A percentile compares a stretch with the other conserved stretches of the same genome.
Conservation (phyloP, 306 rosid species). For the Cajanus cajan region DNA sequence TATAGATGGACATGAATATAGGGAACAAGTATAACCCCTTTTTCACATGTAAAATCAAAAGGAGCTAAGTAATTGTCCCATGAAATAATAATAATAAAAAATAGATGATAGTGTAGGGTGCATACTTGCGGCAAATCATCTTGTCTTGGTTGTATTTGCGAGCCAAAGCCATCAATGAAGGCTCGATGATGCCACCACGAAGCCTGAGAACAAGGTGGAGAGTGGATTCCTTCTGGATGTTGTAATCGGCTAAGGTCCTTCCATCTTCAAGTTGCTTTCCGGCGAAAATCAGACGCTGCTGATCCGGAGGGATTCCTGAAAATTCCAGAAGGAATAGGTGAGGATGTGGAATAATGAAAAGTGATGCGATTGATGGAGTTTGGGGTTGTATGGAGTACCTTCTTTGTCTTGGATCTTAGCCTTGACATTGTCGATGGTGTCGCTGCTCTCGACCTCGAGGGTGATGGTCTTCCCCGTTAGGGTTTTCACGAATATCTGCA, state of each 20-base stretch:
- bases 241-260: slow-evolving; percentile 74
- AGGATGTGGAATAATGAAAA: not conserved
- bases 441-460: slow-evolving; percentile 87
- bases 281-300: slow-evolving; percentile 79
- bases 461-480: slow-evolving; percentile 85
- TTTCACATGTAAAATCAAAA: slow-evolving; percentile 15
- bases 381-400: slow-evolving; percentile 31
- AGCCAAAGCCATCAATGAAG: slow-evolving; percentile 90
- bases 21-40: slow-evolving; percentile 49
- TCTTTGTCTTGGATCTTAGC: slow-evolving; percentile 91
- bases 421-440: slow-evolving; percentile 87
- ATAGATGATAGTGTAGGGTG: too few species aligned
- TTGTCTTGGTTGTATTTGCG: slow-evolving; percentile 87
- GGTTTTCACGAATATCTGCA: slow-evolving; percentile 91
- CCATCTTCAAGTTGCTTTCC: slow-evolving; percentile 90
- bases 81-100: not conserved
- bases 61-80: slow-evolving; percentile 51
- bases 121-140: slow-evolving; percentile 80
- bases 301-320: slow-evolving; percentile 80
- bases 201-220: slow-evolving; percentile 86
- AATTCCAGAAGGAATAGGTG: not conserved
- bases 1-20: slow-evolving; percentile 46
- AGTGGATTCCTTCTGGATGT: slow-evolving; percentile 82
- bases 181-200: slow-evolving; percentile 81
- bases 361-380: not conserved